Conservation (phyloP, 1,284 basidiomycete species). For the Crepidotus sp. region DNA sequence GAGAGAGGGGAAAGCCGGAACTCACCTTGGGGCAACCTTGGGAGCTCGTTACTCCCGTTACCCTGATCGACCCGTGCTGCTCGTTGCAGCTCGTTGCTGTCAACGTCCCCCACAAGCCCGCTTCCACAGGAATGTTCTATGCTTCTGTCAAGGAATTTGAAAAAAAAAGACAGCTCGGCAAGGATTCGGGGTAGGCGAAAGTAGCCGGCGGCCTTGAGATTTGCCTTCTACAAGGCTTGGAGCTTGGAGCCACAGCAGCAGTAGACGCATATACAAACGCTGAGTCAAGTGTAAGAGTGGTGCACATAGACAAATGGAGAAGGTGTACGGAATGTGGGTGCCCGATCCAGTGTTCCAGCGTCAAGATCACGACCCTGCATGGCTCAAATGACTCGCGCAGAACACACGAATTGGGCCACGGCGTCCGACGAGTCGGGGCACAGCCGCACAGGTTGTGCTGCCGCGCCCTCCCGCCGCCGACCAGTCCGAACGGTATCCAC, state of each 20-base stretch:
- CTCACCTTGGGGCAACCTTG: too few relatives aligned
- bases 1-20: too few relatives aligned
- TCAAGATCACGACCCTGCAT: neutral
- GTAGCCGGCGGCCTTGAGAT: neutral
- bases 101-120: conserved; percentile 1
- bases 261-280: too few relatives aligned
- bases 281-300: neutral
- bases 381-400: neutral
- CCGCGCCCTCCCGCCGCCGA: neutral
- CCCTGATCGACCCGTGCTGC: too few relatives aligned
- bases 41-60: conserved; percentile 8
- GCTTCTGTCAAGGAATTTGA: neutral
- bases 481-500: neutral
- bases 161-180: neutral
- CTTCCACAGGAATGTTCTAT: conserved; percentile 5
- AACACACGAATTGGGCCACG: neutral
- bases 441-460: too few relatives aligned
- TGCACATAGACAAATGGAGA: too few relatives aligned
- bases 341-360: neutral
- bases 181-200: neutral
- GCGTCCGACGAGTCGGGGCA: conserved; percentile 2
- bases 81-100: too few relatives aligned
- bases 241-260: too few relatives aligned
- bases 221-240: too few relatives aligned
- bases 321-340: neutral